Percentiles rank a stretch among this genome's conserved stretches.
Conservation (phyloP, 805 yeast species). For the Candida ipomoeae region DNA sequence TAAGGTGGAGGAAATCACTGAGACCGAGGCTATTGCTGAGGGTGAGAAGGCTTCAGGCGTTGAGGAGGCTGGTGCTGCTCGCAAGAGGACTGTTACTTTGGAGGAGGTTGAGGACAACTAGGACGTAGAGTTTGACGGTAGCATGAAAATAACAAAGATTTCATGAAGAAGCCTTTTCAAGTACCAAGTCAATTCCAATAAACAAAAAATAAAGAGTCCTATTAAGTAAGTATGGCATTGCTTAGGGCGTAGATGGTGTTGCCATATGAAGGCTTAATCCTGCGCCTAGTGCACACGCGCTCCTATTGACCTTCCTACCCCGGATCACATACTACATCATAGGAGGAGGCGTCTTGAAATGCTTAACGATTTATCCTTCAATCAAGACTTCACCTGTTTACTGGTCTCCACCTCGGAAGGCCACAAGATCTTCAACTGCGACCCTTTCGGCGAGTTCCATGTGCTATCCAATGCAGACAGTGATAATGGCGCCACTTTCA, state of each 20-base stretch:
- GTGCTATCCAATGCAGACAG: conserved; percentile 15
- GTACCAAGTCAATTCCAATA: background rate
- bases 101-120: conserved; percentile 38
- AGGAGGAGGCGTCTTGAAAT: background rate
- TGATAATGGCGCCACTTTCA: conserved; percentile 25
- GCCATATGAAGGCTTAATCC: background rate
- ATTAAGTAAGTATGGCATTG: too few species aligned
- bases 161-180: background rate
- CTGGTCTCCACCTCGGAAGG: conserved; percentile 30
- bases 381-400: conserved; percentile 40
- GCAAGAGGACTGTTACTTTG: conserved; percentile 34
- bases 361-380: conserved; percentile 38
- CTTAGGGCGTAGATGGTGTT: background rate
- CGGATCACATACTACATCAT: background rate
- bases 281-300: conserved; percentile 2
- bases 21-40: conserved; percentile 11
- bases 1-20: conserved; percentile 7
- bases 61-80: conserved; percentile 14
- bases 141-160: background rate
- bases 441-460: conserved; percentile 44
- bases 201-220: background rate
- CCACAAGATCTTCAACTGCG: conserved; percentile 41
- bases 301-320: background rate
- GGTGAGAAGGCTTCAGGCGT: conserved; percentile 16
- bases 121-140: background rate